Base-by-base conservation (phyloP, 148 eudicot species). In the Fagopyrum esculentum region DNA sequence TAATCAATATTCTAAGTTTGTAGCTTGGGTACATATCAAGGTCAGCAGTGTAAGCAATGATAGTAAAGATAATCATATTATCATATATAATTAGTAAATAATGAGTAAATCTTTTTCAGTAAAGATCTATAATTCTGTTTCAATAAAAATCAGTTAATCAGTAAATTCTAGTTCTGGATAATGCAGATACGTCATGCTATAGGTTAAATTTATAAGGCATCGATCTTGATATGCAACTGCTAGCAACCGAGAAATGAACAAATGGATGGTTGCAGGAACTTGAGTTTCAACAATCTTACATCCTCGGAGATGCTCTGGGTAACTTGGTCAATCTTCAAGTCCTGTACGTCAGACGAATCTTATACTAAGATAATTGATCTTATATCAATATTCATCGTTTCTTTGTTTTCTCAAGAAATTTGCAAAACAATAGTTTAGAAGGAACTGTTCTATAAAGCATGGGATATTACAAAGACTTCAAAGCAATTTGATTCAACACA, bases 231-330 rank as follows among this genome's bases (percentile, higher is more conserved):
- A 59, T 7, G 66, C 6, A 59, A 59, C 22, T 59, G 35, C 2
- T 22, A 19, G 6, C 6, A 63, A 63, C 69, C 26, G 69, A 16
- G n/a, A 50, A 51, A 9, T 50, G 51, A 45, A 72, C 30, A 43
- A 73, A 9, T 48, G 17, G 30, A 26, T 73, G 45, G 5, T 15
- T 83, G 85, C 88, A 91, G 94, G 82, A 89, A 91, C 68, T 73
- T 91, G 84, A 89, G 97, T 83, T 89, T 88, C 80, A 91, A 91
- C 74, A 77, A 81, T 43, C 83, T 91, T 49, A 88, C 88, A 55
- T 85, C 93, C 70, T 91, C n/a, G 92, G 94, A 80, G 78, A 84
- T 49, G 90, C 84, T 73, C 73, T 86, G 74, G 90, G 76, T 35
- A 79, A 81, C 82, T 82, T 91, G 83, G 69, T 81, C 45, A 86